phyloP scores from a whole-genome alignment of 805 yeast genomes.

The Zygotorulaspora florentina region DNA sequence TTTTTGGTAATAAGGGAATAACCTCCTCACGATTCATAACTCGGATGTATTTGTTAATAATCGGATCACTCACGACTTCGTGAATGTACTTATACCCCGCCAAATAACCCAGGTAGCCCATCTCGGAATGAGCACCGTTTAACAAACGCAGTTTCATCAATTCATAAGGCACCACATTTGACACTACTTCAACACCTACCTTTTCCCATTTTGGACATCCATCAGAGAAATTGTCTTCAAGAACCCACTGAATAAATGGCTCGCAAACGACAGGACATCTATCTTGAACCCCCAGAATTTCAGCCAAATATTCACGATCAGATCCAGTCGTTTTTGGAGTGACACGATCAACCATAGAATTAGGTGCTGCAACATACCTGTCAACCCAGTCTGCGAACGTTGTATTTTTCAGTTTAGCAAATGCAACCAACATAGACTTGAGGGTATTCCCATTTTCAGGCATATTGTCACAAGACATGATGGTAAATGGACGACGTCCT shows the following conservation, averaged over 20 bases:
- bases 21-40: conserved; percentile 7
- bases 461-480: conserved; percentile 12
- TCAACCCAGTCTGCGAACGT: conserved; percentile 8
- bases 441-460: conserved; percentile 9
- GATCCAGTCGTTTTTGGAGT: conserved; percentile 7
- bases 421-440: conserved; percentile 5
- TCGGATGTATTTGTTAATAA: conserved; percentile 7
- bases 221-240: conserved; percentile 7
- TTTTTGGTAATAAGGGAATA: conserved; percentile 7
- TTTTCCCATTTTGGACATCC: conserved; percentile 9
- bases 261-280: conserved; percentile 8
- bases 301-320: conserved; percentile 5
- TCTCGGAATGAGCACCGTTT: conserved; percentile 9
- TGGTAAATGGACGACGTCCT: conserved; percentile 9
- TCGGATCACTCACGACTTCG: conserved; percentile 8
- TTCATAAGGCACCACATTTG: conserved; percentile 10
- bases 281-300: conserved; percentile 6
- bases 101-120: conserved; percentile 9
- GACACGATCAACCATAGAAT: conserved; percentile 11
- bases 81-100: conserved; percentile 10
- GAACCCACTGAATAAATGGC: conserved; percentile 11
- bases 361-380: conserved; percentile 6
- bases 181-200: conserved; percentile 9
- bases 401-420: conserved; percentile 4
- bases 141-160: conserved; percentile 10